These are phyloP conservation scores for Mentha longifolia DNA, from an alignment of 257 asterid genomes.

Conservation along the genomic window DNA sequence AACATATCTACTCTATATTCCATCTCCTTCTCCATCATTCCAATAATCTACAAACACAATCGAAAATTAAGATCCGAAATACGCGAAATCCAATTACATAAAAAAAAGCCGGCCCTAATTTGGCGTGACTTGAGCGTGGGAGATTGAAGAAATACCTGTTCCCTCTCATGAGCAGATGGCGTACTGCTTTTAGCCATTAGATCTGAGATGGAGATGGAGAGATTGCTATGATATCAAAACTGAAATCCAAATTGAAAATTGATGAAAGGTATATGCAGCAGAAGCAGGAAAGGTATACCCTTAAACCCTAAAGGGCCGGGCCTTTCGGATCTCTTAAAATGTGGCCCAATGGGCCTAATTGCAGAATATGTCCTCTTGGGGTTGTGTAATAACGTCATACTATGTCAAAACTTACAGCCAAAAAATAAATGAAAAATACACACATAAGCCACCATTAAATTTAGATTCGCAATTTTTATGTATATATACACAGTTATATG, in stretches of 20 bases:
- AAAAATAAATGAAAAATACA: too few relatives aligned
- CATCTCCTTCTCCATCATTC: conserved; percentile 80
- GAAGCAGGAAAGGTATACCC: conserved; percentile 11
- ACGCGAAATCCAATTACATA: not conserved
- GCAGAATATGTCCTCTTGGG: too few relatives aligned
- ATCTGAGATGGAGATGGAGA: conserved; percentile 24
- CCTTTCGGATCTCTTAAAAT: too few relatives aligned
- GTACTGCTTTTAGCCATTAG: conserved; percentile 35
- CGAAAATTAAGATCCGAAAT: not conserved
- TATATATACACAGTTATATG: too few relatives aligned
- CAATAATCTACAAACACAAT: conserved; percentile 49
- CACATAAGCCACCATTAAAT: too few relatives aligned
- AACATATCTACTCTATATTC: conserved; percentile 75
- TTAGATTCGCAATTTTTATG: too few relatives aligned
- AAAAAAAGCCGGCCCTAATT: not conserved
- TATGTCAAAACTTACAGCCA: too few relatives aligned
- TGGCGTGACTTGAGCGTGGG: not conserved
- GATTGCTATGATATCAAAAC: not conserved
- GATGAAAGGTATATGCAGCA: not conserved
- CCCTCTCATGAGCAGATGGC: conserved; percentile 54
- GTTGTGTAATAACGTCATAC: too few relatives aligned
- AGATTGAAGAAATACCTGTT: conserved; percentile 52
- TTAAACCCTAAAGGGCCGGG: conserved; percentile 33
- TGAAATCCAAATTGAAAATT: conserved; percentile 18
- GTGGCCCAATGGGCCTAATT: too few relatives aligned